These are phyloP conservation scores for Diaporthe sp. DNA, from an alignment of 2,329 filamentous ascomycete species.

Conservation along the genomic window DNA sequence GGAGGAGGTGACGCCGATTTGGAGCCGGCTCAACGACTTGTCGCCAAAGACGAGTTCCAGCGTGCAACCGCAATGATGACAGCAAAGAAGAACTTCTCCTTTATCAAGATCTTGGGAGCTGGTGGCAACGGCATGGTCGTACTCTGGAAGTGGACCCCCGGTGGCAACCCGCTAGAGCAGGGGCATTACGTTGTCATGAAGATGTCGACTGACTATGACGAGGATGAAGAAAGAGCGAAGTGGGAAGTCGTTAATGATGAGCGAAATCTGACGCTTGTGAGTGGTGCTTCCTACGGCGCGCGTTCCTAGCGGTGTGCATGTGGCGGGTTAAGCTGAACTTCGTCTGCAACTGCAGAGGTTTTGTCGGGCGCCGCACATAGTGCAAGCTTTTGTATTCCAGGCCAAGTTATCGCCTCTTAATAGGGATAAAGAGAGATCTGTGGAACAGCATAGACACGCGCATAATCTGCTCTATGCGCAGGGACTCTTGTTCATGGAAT, in stretches of 20 bases:
- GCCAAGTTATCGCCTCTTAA: background rate
- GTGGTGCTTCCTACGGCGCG: background rate
- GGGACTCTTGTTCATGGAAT: constrained; percentile 29
- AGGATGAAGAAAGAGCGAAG: too few relatives aligned
- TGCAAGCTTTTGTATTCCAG: background rate
- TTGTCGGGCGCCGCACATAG: constrained; percentile 19
- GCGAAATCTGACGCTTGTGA: background rate
- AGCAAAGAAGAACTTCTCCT: background rate
- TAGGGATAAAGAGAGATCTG: too few relatives aligned
- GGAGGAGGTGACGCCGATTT: background rate
- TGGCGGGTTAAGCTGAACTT: background rate
- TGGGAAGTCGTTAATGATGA: background rate
- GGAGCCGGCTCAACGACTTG: accelerated
- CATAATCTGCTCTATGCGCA: background rate
- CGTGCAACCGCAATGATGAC: background rate
- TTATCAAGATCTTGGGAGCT: background rate
- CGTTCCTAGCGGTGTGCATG: too few relatives aligned
- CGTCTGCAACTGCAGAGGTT: background rate
- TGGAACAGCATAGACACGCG: background rate
- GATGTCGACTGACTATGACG: background rate
- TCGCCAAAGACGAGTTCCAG: background rate
- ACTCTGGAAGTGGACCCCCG: background rate
- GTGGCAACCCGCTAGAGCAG: background rate
- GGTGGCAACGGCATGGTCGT: background rate
- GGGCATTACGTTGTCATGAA: background rate